These are phyloP conservation scores for Candida rishiriensis DNA, from an alignment of 805 yeast genomes.

Conservation along the genomic window DNA sequence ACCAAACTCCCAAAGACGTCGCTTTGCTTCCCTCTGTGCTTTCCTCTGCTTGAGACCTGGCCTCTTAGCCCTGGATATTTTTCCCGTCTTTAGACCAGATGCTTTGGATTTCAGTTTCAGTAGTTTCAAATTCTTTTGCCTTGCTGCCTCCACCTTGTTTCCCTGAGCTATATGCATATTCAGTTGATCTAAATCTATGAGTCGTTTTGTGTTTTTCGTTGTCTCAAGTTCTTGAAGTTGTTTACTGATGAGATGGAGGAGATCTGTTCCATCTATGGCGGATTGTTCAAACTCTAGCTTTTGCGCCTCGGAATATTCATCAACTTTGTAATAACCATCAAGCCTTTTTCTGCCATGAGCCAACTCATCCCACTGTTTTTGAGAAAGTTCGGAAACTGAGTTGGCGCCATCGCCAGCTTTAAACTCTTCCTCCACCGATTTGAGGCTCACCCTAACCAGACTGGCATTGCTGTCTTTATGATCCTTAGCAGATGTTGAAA, in stretches of 20 bases:
- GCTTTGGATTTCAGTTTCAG: neutral
- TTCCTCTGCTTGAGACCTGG: constrained; percentile 42
- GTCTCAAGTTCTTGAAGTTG: too few species aligned
- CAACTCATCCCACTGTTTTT: constrained; percentile 37
- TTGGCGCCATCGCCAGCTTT: constrained; percentile 6
- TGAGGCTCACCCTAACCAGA: constrained; percentile 11
- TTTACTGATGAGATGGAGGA: constrained; percentile 8
- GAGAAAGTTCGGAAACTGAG: constrained; percentile 1
- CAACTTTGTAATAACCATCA: constrained; percentile 31
- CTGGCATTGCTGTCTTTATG: neutral
- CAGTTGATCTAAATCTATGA: too few species aligned
- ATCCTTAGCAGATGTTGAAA: constrained; percentile 13
- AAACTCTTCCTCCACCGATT: constrained; percentile 6
- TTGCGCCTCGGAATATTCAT: constrained; percentile 18
- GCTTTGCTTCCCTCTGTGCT: constrained; percentile 27
- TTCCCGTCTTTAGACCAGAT: neutral
- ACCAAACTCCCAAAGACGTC: constrained; percentile 22
- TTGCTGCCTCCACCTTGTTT: neutral
- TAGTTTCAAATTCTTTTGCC: neutral
- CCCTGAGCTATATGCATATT: too few species aligned
- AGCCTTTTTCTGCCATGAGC: constrained; percentile 38
- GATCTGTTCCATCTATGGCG: constrained; percentile 32
- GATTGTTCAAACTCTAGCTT: constrained; percentile 25
- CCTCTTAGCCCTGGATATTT: constrained; percentile 23
- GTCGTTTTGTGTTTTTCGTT: too few species aligned